phyloP scores from a whole-genome alignment of 2,329 filamentous ascomycete species.

The Balansia obtecta region DNA sequence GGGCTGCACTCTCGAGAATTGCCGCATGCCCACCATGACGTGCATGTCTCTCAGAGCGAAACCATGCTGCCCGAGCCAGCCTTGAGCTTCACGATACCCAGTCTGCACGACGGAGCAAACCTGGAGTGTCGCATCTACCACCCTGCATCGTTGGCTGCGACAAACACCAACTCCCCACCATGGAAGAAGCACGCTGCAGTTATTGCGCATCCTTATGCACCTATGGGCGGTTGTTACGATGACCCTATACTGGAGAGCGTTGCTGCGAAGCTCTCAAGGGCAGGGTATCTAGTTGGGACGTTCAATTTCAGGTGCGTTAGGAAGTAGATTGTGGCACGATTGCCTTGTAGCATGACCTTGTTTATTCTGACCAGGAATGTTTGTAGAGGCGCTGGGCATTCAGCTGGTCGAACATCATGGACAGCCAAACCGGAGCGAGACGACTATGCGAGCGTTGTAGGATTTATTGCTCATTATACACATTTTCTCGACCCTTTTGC shows the following conservation, averaged over 20 bases:
- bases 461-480: slow-evolving; percentile 65
- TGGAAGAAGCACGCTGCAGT: slow-evolving; percentile 45
- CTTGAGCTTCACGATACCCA: slow-evolving; percentile 67
- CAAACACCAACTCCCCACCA: slow-evolving; percentile 17
- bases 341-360: not conserved
- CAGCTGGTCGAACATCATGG: slow-evolving; percentile 75
- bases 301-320: slow-evolving; percentile 75
- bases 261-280: slow-evolving; percentile 49
- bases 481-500: slow-evolving; percentile 38
- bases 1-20: not conserved
- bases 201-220: slow-evolving; percentile 83
- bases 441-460: slow-evolving; percentile 76
- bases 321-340: not conserved
- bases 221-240: slow-evolving; percentile 74
- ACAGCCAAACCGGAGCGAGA: slow-evolving; percentile 65
- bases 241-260: slow-evolving; percentile 64
- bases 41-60: slow-evolving; percentile 2
- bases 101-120: slow-evolving; percentile 61
- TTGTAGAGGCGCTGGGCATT: slow-evolving; percentile 60
- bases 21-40: not conserved
- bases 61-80: slow-evolving; percentile 43
- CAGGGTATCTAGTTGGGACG: slow-evolving; percentile 66
- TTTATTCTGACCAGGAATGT: not conserved
- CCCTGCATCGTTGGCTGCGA: slow-evolving; percentile 34
- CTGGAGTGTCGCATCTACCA: slow-evolving; percentile 81